phyloP scores from a whole-genome alignment of 768 basidiomycete species.

The Cyathus striatus region DNA sequence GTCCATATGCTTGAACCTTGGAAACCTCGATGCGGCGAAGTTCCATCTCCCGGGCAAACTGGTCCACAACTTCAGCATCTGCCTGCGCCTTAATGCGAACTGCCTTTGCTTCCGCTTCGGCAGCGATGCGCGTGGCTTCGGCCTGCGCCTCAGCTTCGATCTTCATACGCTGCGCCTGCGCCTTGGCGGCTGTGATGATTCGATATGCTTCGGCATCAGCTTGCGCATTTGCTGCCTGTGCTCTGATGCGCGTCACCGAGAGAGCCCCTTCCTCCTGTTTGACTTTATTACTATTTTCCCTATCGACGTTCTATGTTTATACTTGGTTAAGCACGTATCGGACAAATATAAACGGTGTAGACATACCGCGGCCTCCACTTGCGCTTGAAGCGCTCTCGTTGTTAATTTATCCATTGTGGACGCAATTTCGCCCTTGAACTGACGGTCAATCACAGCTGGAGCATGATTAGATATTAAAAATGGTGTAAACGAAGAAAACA shows the following conservation, averaged over 20 bases:
- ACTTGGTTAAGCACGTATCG: background rate
- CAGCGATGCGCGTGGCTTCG: conserved; percentile 69
- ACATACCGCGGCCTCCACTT: conserved; percentile 79
- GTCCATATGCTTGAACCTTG: conserved; percentile 61
- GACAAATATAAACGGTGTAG: background rate
- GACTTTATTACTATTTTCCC: conserved; percentile 84
- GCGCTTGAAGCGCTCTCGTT: conserved; percentile 75
- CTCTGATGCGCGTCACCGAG: conserved; percentile 73
- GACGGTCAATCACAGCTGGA: conserved; percentile 77
- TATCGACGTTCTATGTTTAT: conserved; percentile 62
- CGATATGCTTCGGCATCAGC: conserved; percentile 76
- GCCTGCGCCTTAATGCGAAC: conserved; percentile 60
- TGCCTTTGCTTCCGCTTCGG: conserved; percentile 71
- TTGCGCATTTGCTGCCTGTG: conserved; percentile 55
- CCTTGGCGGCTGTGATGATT: conserved; percentile 69
- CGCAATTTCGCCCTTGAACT: conserved; percentile 88
- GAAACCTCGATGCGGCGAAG: conserved; percentile 60
- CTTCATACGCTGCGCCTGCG: conserved; percentile 61
- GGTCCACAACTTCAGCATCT: conserved; percentile 54
- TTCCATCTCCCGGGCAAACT: conserved; percentile 76
- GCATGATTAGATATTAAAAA: background rate
- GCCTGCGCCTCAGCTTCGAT: conserved; percentile 78
- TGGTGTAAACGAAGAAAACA: background rate
- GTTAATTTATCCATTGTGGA: conserved; percentile 83
- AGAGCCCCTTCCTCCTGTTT: conserved; percentile 82